Percentiles rank a stretch among this genome's conserved stretches.
Conservation (phyloP, 2,329 filamentous ascomycete species). For the Pseudofabraea citricarpa region DNA sequence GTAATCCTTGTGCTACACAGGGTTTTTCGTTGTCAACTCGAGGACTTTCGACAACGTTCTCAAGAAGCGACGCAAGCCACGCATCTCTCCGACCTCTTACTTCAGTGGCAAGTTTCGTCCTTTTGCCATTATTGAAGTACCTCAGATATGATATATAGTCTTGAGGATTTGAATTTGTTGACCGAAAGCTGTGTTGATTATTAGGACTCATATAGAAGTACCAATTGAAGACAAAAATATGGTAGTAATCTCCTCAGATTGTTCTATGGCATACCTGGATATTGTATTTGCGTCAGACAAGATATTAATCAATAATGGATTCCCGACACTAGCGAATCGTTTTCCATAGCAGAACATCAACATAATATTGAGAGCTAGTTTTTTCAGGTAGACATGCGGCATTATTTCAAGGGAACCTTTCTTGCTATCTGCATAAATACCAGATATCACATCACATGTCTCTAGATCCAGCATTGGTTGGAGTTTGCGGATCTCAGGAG, state of each 20-base stretch:
- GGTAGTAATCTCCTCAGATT: not conserved
- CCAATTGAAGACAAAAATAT: not conserved
- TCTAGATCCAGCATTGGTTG: slow-evolving; percentile 1
- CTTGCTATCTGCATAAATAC: slow-evolving; percentile 2
- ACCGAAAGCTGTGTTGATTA: slow-evolving; percentile 4
- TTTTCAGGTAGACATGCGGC: slow-evolving; percentile 1
- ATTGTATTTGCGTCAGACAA: slow-evolving; percentile 1
- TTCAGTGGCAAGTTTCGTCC: slow-evolving; percentile 1
- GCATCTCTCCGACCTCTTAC: slow-evolving; percentile 1
- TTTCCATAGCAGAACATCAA: slow-evolving; percentile 1
- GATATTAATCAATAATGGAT: not conserved
- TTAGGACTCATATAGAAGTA: too few species aligned
- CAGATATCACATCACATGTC: not conserved
- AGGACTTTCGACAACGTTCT: not conserved
- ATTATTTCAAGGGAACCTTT: not conserved
- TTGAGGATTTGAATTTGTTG: slow-evolving; percentile 4
- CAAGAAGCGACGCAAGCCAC: slow-evolving; percentile 2
- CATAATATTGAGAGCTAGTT: slow-evolving; percentile 1
- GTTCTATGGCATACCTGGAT: too few species aligned
- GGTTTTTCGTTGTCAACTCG: not conserved
- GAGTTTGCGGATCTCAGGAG: not conserved
- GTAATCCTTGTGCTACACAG: slow-evolving; percentile 1
- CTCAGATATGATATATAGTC: slow-evolving; percentile 3
- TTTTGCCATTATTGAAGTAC: not conserved
- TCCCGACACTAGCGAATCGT: not conserved